Evolutionary conservation across 805 yeast species (phyloP), one percentile per base, ranked within the genome.

Genomic region (Metschnikowia amazonensis): DNA sequence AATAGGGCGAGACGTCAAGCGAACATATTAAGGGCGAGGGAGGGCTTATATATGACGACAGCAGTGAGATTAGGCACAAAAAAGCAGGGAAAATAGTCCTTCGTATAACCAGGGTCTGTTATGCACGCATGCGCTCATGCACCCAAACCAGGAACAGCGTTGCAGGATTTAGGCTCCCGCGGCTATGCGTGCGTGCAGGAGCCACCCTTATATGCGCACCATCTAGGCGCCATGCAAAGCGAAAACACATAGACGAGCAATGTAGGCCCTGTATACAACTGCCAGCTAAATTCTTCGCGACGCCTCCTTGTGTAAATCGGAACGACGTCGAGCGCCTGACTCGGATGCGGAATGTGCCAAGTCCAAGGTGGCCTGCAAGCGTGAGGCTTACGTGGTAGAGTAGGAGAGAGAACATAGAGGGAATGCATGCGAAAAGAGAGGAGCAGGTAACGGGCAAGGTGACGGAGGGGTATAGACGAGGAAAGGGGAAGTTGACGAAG

Each of bases 241-340:
- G 13, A n/a, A 36, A 23, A 28, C 34, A 39, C 42, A 39, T 39
- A 39, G 42, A 39, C 42, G 42, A 39, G 35, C 6, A 28, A 29
- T 17, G 42, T 33, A 30, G 10, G 42, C 14, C 7, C 29, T 29
- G 35, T 17, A 29, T 6, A 6, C 21, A 30, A 13, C 7, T 29
- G 4, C 16, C 27, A 13, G 30, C 35, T 21, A 13, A 18, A 28
- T 17, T 17, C 33, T n/a, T 21, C 41, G 32, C 41, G 18, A 27
- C 29, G 41, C 24, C 21, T 10, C 8, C 28, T 37, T 37, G 23
- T 36, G 38, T 20, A 24, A 9, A 14, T 20, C 25, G 14, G 27
- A 8, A 9, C 36, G 17, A 18, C 10, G 27, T 18, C 13, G 36
- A 33, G 10, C 16, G 23, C 23, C 36, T 10, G 24, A 18, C 23